Base-by-base conservation (phyloP, 1,139 yeast species). In the Tardiomyces depauwii region DNA sequence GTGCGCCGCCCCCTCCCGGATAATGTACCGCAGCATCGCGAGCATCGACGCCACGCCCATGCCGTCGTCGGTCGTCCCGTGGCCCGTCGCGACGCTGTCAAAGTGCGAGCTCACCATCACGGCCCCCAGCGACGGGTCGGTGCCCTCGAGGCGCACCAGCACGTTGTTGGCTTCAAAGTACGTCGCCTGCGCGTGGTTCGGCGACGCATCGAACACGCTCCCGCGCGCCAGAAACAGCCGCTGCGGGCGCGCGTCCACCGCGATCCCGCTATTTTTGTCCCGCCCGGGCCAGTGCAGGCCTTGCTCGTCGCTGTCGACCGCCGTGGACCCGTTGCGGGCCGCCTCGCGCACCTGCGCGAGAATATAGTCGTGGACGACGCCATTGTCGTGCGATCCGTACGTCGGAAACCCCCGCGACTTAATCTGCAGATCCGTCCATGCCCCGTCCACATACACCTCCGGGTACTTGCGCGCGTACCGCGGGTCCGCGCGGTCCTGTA, bases 51-150 rank as follows among this genome's bases (percentile, higher is more conserved):
- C 95, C 50, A 86, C 72, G n/a, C 96, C 96, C 68, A 82, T 81
- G 0, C 96, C 96, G 59, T 86, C 96, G 62, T 89, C 97, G 6
- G 96, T 88, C 4, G 93, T 79, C 27, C 97, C 96, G 58, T 70
- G 78, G 13, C 89, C 80, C 2, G 94, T 77, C 14, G 96, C 94
- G 2, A 88, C 96, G 9, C 93, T 80, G 65, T 89, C 96, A 58
- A 68, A 89, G 64, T 89, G 96, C 2, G 96, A 89, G 53, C 94
- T 82, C 3, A 89, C 60, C 43, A 89, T 66, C 2, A 87, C 65
- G 0, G 88, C 93, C 0, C 82, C 82, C 43, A 82, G 65, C 0
- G 66, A 54, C 0, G 73, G 63, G 48, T 80, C 67, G 11, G 70
- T 62, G 21, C 96, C 96, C 54, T 79, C 73, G 36, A 88, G 64